These are phyloP conservation scores for Elsinoe ampelina DNA, from an alignment of 2,329 filamentous ascomycete species.

Conservation along the genomic window DNA sequence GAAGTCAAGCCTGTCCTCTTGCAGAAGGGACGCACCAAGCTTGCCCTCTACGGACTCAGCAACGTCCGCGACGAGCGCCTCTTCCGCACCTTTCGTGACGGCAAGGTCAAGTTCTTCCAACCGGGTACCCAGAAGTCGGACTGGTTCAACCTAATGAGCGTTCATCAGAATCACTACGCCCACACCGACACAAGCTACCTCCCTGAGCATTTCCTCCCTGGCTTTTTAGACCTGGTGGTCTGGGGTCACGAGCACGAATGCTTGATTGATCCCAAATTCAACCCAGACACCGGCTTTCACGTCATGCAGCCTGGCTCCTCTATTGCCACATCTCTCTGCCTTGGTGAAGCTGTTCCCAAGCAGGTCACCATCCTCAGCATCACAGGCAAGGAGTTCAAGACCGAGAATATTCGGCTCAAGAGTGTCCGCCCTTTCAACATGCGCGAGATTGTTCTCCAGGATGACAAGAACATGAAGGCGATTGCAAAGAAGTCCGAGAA, in stretches of 20 bases:
- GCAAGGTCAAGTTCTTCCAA: slow-evolving; percentile 87
- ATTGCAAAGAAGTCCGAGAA: slow-evolving; percentile 78
- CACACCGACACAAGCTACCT: slow-evolving; percentile 90
- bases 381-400: slow-evolving; percentile 70
- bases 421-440: slow-evolving; percentile 86
- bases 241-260: slow-evolving; percentile 99
- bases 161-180: slow-evolving; percentile 93
- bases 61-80: slow-evolving; percentile 94
- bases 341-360: slow-evolving; percentile 83
- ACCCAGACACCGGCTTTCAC: slow-evolving; percentile 81
- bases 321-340: slow-evolving; percentile 82
- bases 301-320: slow-evolving; percentile 98
- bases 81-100: slow-evolving; percentile 85
- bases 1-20: slow-evolving; percentile 82
- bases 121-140: slow-evolving; percentile 71
- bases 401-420: slow-evolving; percentile 74
- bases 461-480: slow-evolving; percentile 66
- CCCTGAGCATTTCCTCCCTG: slow-evolving; percentile 83
- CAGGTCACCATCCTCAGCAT: slow-evolving; percentile 80
- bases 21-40: slow-evolving; percentile 86
- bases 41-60: slow-evolving; percentile 87
- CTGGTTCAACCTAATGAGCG: slow-evolving; percentile 92
- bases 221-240: slow-evolving; percentile 82
- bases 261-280: slow-evolving; percentile 71
- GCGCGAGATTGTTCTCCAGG: slow-evolving; percentile 65